Evolutionary conservation across 306 rosid genomes (phyloP).

Genomic region (Glycyrrhiza uralensis): DNA sequence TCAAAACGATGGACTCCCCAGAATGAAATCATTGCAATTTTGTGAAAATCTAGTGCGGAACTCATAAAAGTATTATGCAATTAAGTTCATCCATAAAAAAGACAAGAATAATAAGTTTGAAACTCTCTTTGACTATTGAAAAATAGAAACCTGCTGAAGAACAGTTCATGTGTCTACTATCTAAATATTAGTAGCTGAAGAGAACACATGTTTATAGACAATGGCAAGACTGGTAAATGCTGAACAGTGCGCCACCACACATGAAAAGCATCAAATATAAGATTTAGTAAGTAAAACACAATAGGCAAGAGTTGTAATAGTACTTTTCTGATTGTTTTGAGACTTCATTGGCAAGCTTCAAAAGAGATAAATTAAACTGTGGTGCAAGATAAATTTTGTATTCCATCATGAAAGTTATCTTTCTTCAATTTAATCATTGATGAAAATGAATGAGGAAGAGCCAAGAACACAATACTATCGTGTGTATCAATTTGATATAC

Average conservation of each 20-base stretch:
- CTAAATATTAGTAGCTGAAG: not conserved
- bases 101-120: not conserved
- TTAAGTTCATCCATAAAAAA: not conserved
- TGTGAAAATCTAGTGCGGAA: not conserved
- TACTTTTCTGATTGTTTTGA: not conserved
- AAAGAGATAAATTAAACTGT: not conserved
- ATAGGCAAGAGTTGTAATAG: not conserved
- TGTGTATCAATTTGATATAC: not conserved
- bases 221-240: not conserved
- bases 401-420: constrained; percentile 3
- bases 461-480: not conserved
- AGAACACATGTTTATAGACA: not conserved
- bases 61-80: not conserved
- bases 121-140: not conserved
- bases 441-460: not conserved
- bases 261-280: not conserved
- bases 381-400: not conserved
- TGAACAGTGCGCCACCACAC: not conserved
- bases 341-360: not conserved
- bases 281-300: not conserved
- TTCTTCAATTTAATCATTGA: not conserved
- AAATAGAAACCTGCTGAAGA: not conserved
- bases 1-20: constrained; percentile 16
- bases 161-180: not conserved
- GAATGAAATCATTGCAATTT: not conserved